Percentiles rank a stretch among this genome's conserved stretches.
These are phyloP conservation scores for Mucor piriformis DNA, from an alignment of 371 early-diverging fungal species.

Conservation along the genomic window DNA sequence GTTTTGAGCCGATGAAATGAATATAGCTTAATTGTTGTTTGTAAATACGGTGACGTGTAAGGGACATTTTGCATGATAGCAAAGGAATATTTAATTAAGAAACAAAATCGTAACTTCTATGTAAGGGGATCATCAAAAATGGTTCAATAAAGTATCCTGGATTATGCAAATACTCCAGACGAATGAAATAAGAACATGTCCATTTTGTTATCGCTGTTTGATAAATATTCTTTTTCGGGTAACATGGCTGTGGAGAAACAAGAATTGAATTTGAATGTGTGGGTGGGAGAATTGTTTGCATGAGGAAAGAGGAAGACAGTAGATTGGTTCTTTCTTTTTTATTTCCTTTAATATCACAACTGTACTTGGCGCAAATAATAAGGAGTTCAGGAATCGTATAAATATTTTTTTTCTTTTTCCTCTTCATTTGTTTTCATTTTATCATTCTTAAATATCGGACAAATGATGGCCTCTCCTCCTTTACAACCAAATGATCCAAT, in stretches of 20 bases:
- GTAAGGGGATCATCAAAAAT: neutral
- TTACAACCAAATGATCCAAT: slow-evolving; percentile 15
- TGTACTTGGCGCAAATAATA: no score
- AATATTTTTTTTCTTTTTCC: neutral
- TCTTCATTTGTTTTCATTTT: neutral
- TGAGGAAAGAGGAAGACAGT: neutral
- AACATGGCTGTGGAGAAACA: neutral
- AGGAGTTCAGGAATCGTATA: neutral
- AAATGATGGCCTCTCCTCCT: slow-evolving; percentile 20
- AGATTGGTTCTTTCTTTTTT: slow-evolving; percentile 5
- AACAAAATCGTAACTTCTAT: neutral
- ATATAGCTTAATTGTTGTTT: no score
- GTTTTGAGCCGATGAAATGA: no score
- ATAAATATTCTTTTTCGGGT: neutral
- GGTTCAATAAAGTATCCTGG: neutral
- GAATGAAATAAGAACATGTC: slow-evolving; percentile 1
- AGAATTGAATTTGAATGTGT: neutral
- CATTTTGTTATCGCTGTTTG: no score
- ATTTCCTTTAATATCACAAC: neutral
- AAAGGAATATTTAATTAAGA: neutral
- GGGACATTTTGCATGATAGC: no score
- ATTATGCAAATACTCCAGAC: neutral
- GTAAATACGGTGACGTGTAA: no score
- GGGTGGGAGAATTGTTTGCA: neutral
- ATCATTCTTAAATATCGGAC: neutral